These are phyloP conservation scores for Thielaviopsis ethacetica DNA, from an alignment of 2,329 filamentous ascomycete species.

Conservation along the genomic window DNA sequence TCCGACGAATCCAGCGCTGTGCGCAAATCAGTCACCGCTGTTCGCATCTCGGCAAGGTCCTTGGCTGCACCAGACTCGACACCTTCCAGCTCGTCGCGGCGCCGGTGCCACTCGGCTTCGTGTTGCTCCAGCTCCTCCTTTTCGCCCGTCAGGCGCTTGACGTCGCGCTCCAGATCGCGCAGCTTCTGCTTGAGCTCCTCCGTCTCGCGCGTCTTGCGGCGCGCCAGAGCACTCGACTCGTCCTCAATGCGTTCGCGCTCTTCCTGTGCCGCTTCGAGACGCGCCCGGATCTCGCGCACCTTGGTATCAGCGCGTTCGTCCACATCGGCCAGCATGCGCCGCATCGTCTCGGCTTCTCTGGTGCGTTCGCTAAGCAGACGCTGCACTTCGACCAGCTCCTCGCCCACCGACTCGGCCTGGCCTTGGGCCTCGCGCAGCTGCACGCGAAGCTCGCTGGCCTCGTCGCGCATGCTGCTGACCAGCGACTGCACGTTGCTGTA, in stretches of 20 bases:
- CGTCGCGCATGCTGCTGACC: conserved; percentile 83
- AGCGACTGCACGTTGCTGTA: conserved; percentile 73
- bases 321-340: conserved; percentile 69
- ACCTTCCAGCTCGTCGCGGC: conserved; percentile 60
- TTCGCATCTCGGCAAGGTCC: conserved; percentile 59
- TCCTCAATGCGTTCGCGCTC: conserved; percentile 88
- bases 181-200: conserved; percentile 71
- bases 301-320: conserved; percentile 68
- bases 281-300: conserved; percentile 73
- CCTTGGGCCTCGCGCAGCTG: conserved; percentile 82
- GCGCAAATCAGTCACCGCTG: conserved; percentile 61
- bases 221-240: conserved; percentile 62
- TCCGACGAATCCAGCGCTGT: conserved; percentile 78
- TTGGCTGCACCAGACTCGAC: conserved; percentile 50
- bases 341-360: conserved; percentile 88
- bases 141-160: conserved; percentile 55
- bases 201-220: conserved; percentile 63
- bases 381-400: conserved; percentile 81
- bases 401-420: conserved; percentile 72
- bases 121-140: conserved; percentile 60
- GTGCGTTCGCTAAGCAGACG: conserved; percentile 74
- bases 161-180: conserved; percentile 64
- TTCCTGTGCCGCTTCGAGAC: conserved; percentile 80
- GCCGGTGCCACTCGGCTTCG: conserved; percentile 57
- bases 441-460: conserved; percentile 70